phyloP scores from a whole-genome alignment of 495 filamentous ascomycete species.

The Hypoxylon lienhwacheense region DNA sequence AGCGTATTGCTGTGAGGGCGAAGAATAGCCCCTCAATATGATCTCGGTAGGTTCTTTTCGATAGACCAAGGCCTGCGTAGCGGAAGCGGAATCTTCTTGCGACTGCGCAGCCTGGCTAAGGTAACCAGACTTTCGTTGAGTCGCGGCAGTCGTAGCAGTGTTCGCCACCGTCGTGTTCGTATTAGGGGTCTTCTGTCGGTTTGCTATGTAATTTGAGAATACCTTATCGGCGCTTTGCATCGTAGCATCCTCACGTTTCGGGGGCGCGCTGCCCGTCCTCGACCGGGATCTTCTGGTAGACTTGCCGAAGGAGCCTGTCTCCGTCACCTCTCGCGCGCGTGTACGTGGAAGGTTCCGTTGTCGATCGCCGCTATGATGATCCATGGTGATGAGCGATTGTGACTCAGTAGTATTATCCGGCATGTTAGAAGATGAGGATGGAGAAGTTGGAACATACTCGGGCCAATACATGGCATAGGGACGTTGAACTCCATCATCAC shows the following conservation, averaged over 20 bases:
- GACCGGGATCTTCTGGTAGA: conserved; percentile 57
- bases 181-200: conserved; percentile 32
- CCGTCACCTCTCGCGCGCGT: conserved; percentile 46
- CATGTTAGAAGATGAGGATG: background rate
- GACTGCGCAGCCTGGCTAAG: conserved; percentile 22
- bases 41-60: conserved; percentile 68
- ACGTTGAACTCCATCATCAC: conserved; percentile 57
- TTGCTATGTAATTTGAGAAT: conserved; percentile 48
- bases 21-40: conserved; percentile 79
- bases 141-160: conserved; percentile 9
- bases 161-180: conserved; percentile 3
- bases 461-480: conserved; percentile 60
- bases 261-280: conserved; percentile 52
- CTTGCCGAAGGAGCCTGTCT: conserved; percentile 60
- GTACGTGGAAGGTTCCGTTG: conserved; percentile 38
- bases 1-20: conserved; percentile 71
- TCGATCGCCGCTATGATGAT: conserved; percentile 28
- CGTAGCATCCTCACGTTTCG: conserved; percentile 57
- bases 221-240: conserved; percentile 56
- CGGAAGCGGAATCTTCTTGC: conserved; percentile 39
- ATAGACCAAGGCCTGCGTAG: conserved; percentile 29
- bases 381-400: conserved; percentile 23
- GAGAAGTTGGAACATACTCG: conserved; percentile 45
- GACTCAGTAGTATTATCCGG: conserved; percentile 1
- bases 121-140: conserved; percentile 38